Base-by-base conservation (phyloP, 2,329 filamentous ascomycete genomes). In the Mycosphaerella sp. region DNA sequence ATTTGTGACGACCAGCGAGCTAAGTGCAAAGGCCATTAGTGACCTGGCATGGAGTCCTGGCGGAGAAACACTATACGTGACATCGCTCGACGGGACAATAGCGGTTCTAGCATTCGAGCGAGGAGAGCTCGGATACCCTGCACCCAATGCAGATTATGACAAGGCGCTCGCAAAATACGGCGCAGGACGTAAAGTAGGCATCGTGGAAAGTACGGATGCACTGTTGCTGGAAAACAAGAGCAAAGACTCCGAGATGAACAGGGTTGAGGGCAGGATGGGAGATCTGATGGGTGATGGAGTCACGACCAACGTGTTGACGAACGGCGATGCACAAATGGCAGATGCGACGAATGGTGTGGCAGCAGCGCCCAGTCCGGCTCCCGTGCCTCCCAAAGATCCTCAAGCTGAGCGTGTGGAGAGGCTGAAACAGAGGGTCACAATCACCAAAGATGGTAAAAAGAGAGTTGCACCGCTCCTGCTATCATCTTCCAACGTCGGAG, bases 391-490 rank as follows among this genome's bases (percentile, higher is more conserved):
- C 1, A 65, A 65, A 52, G 81, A 85, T 59, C 75, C 77, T 9
- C 79, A 79, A 58, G 73, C 75, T 52, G 76, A 74, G 13, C 81
- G 81, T 59, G 68, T 86, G 3, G 82, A 86, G 59, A 79, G 80
- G 56, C 71, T 97, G 57, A 97, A 97, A 70, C 88, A 91, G 56
- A 81, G 93, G 46, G 90, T 97, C 3, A 96, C 91, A 0, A 85
- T 96, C 54, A 95, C 89, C 0, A 97, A 96, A 67, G 91, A 98
- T 59, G 93, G 93, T 27, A 97, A 93, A 72, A 98, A 98, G 73
- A 81, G 93, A 49, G 91, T 98, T 49, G 87, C 89, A 3, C 93
- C 93, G 1, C 76, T 98, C 57, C 77, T 98, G 10, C 88, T 98
- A 6, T 76, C 75, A 2, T 95, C 91, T 0, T 91, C 90, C 7